These are phyloP conservation scores for Skeletonema costatum DNA, from an alignment of 108 stramenopile genomes.

Conservation along the genomic window DNA sequence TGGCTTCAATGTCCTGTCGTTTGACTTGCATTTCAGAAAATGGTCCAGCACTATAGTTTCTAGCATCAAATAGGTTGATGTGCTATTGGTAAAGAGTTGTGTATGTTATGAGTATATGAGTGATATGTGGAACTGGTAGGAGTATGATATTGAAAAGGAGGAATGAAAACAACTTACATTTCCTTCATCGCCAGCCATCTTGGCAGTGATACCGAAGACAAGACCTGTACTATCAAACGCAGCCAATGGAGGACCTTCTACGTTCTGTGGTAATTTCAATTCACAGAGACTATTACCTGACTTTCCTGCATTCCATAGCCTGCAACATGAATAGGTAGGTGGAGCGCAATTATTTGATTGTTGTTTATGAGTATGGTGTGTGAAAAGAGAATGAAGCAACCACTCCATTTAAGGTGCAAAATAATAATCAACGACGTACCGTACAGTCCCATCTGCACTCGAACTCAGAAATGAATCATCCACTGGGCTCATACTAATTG, in stretches of 20 bases:
- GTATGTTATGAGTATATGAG: neutral
- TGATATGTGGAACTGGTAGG: neutral
- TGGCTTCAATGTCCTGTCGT: constrained; percentile 48
- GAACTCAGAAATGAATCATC: constrained; percentile 82
- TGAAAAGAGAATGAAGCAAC: neutral
- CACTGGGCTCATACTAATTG: constrained; percentile 70
- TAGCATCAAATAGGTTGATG: constrained; percentile 82
- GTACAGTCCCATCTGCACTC: constrained; percentile 68
- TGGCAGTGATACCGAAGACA: constrained; percentile 75
- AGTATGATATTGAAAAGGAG: neutral
- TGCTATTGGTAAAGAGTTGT: constrained; percentile 29
- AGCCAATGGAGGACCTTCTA: constrained; percentile 50
- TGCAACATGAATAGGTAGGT: neutral
- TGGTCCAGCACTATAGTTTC: constrained; percentile 75
- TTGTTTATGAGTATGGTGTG: too few species aligned
- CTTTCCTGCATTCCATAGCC: constrained; percentile 72
- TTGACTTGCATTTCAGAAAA: constrained; percentile 80
- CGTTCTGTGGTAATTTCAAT: constrained; percentile 62
- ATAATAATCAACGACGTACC: constrained; percentile 23
- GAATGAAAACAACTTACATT: constrained; percentile 47
- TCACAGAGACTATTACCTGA: constrained; percentile 66
- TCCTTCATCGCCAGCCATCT: constrained; percentile 51
- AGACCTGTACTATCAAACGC: constrained; percentile 83
- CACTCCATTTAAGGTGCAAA: neutral
- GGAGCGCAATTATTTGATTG: neutral